phyloP scores from a whole-genome alignment of 305 asterid species.

The Fraxinus nigra region DNA sequence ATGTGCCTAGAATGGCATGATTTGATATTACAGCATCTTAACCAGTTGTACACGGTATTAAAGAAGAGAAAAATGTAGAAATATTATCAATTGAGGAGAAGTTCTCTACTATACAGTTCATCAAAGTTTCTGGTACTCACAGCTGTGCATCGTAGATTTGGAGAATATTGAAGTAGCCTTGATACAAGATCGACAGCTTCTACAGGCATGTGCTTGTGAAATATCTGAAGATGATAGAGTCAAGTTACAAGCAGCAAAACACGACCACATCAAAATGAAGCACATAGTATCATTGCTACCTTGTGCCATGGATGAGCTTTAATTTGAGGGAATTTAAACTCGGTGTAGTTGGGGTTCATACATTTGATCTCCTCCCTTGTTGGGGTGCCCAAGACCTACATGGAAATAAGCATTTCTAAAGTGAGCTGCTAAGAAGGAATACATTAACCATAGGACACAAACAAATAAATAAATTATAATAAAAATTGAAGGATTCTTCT shows the following conservation, averaged over 20 bases:
- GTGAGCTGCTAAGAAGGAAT: not conserved
- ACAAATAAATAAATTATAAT: not conserved
- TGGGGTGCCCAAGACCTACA: conserved; percentile 74
- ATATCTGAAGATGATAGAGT: conserved; percentile 28
- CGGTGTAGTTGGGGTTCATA: conserved; percentile 48
- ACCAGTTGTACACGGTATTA: not conserved
- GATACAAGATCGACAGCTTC: conserved; percentile 75
- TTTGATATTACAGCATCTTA: not conserved
- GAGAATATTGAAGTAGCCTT: conserved; percentile 73
- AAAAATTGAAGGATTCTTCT: not conserved
- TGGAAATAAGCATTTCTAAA: conserved; percentile 9
- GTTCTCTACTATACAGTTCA: not conserved
- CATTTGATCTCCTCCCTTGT: conserved; percentile 82
- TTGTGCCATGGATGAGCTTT: conserved; percentile 86
- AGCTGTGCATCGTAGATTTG: conserved; percentile 70
- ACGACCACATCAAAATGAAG: not conserved
- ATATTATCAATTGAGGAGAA: not conserved
- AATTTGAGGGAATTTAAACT: conserved; percentile 68
- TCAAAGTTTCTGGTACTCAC: conserved; percentile 35
- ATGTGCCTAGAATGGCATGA: not conserved
- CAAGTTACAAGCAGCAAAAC: conserved; percentile 8
- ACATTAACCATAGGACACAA: conserved; percentile 3
- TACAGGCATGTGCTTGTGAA: conserved; percentile 61
- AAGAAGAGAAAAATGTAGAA: not conserved
- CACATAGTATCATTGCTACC: conserved; percentile 33